Conservation (phyloP, 768 basidiomycete species). For the Trametes elegans region DNA sequence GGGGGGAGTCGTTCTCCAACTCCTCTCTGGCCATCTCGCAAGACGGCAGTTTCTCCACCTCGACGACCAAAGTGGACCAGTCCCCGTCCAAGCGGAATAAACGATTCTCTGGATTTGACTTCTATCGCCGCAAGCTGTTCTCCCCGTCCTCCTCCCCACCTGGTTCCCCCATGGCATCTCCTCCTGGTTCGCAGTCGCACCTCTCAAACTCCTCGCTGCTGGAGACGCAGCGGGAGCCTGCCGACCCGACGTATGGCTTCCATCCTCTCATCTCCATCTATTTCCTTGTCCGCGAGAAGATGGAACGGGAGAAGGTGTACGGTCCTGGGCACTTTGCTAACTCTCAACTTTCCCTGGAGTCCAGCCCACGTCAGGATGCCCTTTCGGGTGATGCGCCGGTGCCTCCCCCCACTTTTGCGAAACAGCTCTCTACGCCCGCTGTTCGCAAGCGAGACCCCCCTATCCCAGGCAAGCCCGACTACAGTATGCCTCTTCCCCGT, state of each 20-base stretch:
- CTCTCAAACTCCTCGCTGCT: constrained; percentile 45
- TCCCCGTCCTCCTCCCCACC: constrained; percentile 49
- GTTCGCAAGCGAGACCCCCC: constrained; percentile 38
- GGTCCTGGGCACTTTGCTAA: constrained; percentile 93
- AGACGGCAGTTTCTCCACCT: constrained; percentile 35
- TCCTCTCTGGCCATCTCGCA: constrained; percentile 69
- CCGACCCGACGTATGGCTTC: constrained; percentile 90
- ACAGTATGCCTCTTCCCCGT: constrained; percentile 79
- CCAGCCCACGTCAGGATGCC: constrained; percentile 24
- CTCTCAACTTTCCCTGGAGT: constrained; percentile 72
- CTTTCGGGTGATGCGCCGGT: constrained; percentile 22
- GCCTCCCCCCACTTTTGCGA: constrained; percentile 23
- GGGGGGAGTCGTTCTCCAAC: constrained; percentile 61
- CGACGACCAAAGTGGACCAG: constrained; percentile 32
- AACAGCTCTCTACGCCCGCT: constrained; percentile 32
- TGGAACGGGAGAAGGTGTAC: constrained; percentile 91
- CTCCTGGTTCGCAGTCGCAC: constrained; percentile 57
- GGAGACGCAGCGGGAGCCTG: constrained; percentile 47
- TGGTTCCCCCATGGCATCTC: constrained; percentile 55
- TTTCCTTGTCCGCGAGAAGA: constrained; percentile 92
- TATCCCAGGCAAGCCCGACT: constrained; percentile 52
- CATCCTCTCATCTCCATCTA: constrained; percentile 97
- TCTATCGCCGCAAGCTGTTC: constrained; percentile 88
- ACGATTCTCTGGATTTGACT: constrained; percentile 95
- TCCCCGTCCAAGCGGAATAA: constrained; percentile 57